Base-by-base conservation (phyloP, 176 grass and related monocot genomes). In the Carex pumila region DNA sequence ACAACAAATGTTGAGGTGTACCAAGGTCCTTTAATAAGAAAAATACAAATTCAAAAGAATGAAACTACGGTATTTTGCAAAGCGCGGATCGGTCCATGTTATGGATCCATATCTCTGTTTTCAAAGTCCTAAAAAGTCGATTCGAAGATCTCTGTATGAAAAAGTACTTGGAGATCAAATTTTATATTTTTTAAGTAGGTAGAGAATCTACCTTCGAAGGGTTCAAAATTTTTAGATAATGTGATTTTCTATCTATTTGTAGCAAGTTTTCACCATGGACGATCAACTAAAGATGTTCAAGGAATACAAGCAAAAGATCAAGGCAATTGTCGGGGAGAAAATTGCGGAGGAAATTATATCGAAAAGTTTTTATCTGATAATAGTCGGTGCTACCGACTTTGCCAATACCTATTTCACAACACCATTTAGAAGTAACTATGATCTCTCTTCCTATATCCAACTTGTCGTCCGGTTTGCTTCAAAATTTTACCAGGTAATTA, bases 401-500 rank as follows among this genome's bases (percentile, higher is more conserved):
- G 92, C 91, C 15, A 98, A 93, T 63, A 98, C 92, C 36, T 98
- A 98, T 68, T 98, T 94, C 79, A 87, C 70, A 7, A 92, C 89
- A 65, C 95, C 92, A 14, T 85, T 93, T 79, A 87, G 95, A 34
- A 87, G 87, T 2, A 65, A 89, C 49, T 98, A 93, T 80, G 91
- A 98, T 89, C 89, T 94, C 29, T 39, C 87, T 58, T 93, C 95
- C 79, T 98, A 98, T 87, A 90, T 93, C 85, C 77, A 91, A 17
- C 91, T 85, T 84, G 50, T 94, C 47, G 89, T 94, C 11, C 86
- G 66, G 49, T 84, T 76, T 25, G 92, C 91, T 88, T 86, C 91
- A 2, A 92, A 79, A n/a, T 98, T 98, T 87, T 68, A 90, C 79
- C 76, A 90, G 89, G 89, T 91, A 65, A 39, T 39, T 39, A 39